phyloP scores from a whole-genome alignment of 192 early-diverging fungal genomes.

The Coemansia sp. region DNA sequence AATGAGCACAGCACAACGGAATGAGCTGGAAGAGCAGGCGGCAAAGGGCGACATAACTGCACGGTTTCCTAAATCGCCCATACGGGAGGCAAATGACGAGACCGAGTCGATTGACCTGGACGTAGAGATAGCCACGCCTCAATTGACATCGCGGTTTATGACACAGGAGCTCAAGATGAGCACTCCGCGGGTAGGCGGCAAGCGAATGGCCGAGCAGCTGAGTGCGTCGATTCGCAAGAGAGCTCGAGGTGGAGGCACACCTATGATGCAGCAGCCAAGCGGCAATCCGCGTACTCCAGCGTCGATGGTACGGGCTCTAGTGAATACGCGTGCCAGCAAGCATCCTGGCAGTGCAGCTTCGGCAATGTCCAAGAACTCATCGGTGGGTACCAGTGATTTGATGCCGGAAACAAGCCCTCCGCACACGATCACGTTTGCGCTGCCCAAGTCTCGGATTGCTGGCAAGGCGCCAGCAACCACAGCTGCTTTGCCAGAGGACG shows the following conservation, averaged over 20 bases:
- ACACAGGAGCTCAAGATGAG: constrained; percentile 30
- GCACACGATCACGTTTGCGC: constrained; percentile 39
- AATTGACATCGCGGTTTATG: constrained; percentile 53
- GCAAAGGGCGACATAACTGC: constrained; percentile 43
- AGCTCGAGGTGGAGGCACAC: constrained; percentile 8
- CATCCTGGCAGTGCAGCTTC: constrained; percentile 29
- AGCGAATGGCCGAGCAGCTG: constrained; percentile 45
- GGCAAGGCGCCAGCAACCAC: constrained; percentile 9
- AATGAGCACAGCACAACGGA: constrained; percentile 23
- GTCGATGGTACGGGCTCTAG: constrained; percentile 43
- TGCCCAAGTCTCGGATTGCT: constrained; percentile 39
- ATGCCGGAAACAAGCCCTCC: constrained; percentile 49
- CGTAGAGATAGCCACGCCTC: constrained; percentile 45
- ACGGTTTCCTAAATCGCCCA: constrained; percentile 28
- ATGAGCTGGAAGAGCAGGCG: constrained; percentile 31
- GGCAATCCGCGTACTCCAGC: constrained; percentile 24
- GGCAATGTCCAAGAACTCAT: constrained; percentile 32
- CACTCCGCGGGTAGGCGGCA: constrained; percentile 20
- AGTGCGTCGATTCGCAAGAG: constrained; percentile 14
- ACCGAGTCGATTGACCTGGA: constrained; percentile 34
- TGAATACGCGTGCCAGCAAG: constrained; percentile 11
- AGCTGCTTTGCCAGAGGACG: constrained; percentile 13
- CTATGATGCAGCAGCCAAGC: constrained; percentile 9
- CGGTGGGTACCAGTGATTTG: constrained; percentile 42
- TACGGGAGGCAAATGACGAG: constrained; percentile 13